These are phyloP conservation scores for Dendrobium chrysotoxum DNA, from an alignment of 106 monocot species.

Conservation along the genomic window DNA sequence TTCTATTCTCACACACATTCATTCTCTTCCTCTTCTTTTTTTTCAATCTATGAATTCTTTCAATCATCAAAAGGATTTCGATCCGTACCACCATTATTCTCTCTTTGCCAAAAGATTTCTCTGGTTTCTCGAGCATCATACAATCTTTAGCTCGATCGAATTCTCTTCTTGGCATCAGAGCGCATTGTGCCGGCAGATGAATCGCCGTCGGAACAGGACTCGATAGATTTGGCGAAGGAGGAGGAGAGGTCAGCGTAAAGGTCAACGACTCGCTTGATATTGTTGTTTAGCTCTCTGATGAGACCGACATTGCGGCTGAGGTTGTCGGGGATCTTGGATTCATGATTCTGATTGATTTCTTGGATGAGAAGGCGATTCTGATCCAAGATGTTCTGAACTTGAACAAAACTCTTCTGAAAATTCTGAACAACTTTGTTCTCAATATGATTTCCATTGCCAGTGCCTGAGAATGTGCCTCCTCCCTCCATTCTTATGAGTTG, in stretches of 20 bases:
- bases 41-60: no score
- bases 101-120: background rate
- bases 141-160: background rate
- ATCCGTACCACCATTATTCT: background rate
- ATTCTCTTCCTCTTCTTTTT: no score
- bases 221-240: slow-evolving; percentile 2
- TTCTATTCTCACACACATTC: background rate
- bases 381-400: slow-evolving; percentile 14
- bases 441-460: background rate
- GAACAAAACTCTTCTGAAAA: slow-evolving; percentile 13
- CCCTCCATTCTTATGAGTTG: slow-evolving; percentile 1
- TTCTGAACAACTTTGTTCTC: slow-evolving; percentile 7
- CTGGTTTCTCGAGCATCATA: background rate
- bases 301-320: slow-evolving; percentile 11
- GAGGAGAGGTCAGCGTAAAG: slow-evolving; percentile 3
- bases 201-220: background rate
- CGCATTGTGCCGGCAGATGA: background rate
- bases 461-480: no score
- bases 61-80: background rate
- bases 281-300: slow-evolving; percentile 15
- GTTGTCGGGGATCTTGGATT: slow-evolving; percentile 9
- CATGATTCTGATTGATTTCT: slow-evolving; percentile 13
- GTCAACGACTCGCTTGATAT: slow-evolving; percentile 11
- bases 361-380: slow-evolving; percentile 10
- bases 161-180: slow-evolving; percentile 7